phyloP scores from a whole-genome alignment of 805 yeast species.

The Kuraishia piskuri region DNA sequence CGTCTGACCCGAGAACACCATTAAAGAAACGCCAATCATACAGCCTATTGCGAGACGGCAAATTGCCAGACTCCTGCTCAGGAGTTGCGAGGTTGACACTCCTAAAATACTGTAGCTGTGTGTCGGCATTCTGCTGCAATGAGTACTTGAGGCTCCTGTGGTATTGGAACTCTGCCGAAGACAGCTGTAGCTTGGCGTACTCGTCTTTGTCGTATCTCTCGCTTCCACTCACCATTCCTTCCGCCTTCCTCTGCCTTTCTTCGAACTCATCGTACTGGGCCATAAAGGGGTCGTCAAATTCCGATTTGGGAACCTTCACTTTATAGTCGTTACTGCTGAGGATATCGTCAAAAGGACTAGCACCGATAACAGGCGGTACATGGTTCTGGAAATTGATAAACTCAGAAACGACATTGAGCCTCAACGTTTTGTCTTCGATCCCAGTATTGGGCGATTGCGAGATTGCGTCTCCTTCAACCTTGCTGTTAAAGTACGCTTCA shows the following conservation, averaged over 20 bases:
- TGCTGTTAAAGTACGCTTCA: neutral
- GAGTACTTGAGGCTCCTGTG: conserved; percentile 25
- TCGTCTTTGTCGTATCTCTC: conserved; percentile 1
- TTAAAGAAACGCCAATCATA: conserved; percentile 38
- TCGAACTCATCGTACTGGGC: neutral
- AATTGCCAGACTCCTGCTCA: neutral
- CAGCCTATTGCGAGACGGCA: conserved; percentile 24
- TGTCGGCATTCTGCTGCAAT: conserved; percentile 9
- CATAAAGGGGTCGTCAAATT: neutral
- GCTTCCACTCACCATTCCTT: neutral
- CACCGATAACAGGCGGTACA: conserved; percentile 2
- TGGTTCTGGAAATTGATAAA: conserved; percentile 11
- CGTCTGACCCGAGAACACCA: conserved; percentile 11
- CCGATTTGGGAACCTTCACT: neutral
- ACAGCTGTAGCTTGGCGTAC: neutral
- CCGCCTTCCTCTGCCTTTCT: neutral
- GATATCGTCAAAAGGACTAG: neutral
- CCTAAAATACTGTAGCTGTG: conserved; percentile 11
- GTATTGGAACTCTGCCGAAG: conserved; percentile 18
- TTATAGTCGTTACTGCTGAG: conserved; percentile 3
- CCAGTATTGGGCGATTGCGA: neutral
- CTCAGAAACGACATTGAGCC: conserved; percentile 12
- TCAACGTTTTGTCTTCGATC: neutral
- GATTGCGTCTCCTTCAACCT: neutral
- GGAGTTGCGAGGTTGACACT: neutral